These are phyloP conservation scores for Thelephora aurantiotincta DNA, from an alignment of 768 basidiomycete genomes.

Conservation along the genomic window DNA sequence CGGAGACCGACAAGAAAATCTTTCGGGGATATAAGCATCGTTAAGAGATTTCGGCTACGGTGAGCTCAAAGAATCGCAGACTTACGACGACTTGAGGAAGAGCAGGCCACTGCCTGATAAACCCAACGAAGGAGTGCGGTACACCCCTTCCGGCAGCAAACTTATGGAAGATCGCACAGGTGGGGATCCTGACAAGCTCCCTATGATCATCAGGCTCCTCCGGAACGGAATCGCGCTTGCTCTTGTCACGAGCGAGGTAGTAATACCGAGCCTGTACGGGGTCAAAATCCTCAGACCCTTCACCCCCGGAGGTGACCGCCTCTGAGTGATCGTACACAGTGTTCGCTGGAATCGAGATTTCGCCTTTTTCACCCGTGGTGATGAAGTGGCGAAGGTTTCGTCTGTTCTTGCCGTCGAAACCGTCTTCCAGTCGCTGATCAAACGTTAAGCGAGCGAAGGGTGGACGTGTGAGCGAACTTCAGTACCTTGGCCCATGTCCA, in stretches of 20 bases:
- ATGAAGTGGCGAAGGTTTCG: constrained; percentile 43
- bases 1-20: constrained; percentile 49
- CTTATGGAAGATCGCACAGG: constrained; percentile 46
- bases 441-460: background rate
- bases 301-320: constrained; percentile 1
- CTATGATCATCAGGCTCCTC: constrained; percentile 9
- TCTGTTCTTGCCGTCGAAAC: constrained; percentile 42
- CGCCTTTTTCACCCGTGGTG: constrained; percentile 16
- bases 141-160: constrained; percentile 36
- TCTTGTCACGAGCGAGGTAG: constrained; percentile 9
- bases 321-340: background rate
- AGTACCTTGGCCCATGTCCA: constrained; percentile 53
- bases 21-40: constrained; percentile 12
- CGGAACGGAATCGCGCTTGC: background rate
- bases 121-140: constrained; percentile 50
- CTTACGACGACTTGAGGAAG: constrained; percentile 51
- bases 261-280: constrained; percentile 8
- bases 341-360: constrained; percentile 1
- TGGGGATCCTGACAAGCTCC: constrained; percentile 28
- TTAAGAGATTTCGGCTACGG: background rate
- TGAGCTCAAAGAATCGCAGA: constrained; percentile 4
- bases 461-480: background rate
- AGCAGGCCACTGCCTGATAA: constrained; percentile 53
- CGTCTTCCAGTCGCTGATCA: constrained; percentile 35
- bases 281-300: constrained; percentile 2